These are phyloP conservation scores for Bonnemaisonia californica DNA, from an alignment of 31 red algal genomes.

Conservation along the genomic window DNA sequence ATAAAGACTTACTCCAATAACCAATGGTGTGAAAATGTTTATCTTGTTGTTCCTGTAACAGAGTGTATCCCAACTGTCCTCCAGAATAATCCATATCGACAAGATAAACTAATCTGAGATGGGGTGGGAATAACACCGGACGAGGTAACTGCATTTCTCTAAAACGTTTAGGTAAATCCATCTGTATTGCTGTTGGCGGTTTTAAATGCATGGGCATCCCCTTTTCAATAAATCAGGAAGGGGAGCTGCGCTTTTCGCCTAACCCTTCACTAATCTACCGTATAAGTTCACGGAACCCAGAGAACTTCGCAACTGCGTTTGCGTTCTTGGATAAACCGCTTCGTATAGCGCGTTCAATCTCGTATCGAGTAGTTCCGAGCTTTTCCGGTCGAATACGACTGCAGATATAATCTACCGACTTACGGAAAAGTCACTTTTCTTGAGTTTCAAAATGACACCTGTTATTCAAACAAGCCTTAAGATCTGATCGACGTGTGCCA, in stretches of 20 bases:
- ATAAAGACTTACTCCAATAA: neutral
- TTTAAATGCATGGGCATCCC: neutral
- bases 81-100: slow-evolving; percentile 9
- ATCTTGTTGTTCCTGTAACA: neutral
- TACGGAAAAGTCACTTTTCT: slow-evolving; percentile 18
- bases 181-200: neutral
- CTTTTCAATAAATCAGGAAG: slow-evolving; percentile 1
- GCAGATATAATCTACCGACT: slow-evolving; percentile 8
- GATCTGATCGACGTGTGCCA: slow-evolving; percentile 21
- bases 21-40: neutral
- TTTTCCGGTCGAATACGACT: neutral
- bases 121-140: too few species aligned
- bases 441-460: slow-evolving; percentile 15
- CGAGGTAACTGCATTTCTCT: too few species aligned
- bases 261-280: neutral
- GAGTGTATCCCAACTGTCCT: neutral
- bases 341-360: slow-evolving; percentile 8
- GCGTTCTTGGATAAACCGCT: neutral
- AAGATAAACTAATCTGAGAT: too few species aligned
- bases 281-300: slow-evolving; percentile 31
- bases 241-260: neutral
- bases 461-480: neutral
- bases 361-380: neutral
- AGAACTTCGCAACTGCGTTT: slow-evolving; percentile 11
- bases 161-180: neutral